Conservation (phyloP, 306 rosid species). For the Vigna mungo region DNA sequence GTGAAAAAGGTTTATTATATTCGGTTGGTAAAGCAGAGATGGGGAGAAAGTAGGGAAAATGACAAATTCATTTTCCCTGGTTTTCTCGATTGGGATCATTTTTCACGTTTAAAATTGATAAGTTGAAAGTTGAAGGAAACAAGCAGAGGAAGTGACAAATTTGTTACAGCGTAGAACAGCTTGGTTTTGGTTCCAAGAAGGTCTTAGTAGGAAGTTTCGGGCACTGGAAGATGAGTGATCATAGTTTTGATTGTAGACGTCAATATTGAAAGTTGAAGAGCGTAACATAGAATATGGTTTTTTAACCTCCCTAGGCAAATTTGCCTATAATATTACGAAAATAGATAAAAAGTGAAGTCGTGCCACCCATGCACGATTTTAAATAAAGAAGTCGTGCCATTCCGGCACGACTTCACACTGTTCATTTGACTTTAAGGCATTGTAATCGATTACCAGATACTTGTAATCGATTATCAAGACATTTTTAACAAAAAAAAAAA, state of each 20-base stretch:
- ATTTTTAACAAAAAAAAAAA: too few relatives aligned
- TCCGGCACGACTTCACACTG: too few relatives aligned
- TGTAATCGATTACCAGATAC: too few relatives aligned
- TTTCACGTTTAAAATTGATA: conserved; percentile 30
- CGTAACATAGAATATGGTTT: not conserved
- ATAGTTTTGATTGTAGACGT: not conserved
- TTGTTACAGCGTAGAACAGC: conserved; percentile 34
- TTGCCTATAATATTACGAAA: too few relatives aligned
- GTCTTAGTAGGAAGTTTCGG: conserved; percentile 26
- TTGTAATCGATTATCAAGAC: too few relatives aligned
- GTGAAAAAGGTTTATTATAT: conserved; percentile 22
- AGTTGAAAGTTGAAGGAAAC: conserved; percentile 28
- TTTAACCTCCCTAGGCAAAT: too few relatives aligned
- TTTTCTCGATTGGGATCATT: not conserved
- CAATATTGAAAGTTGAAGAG: not conserved
- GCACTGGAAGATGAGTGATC: not conserved
- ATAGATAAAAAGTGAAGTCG: too few relatives aligned
- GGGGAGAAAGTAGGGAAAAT: not conserved
- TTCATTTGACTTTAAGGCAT: too few relatives aligned
- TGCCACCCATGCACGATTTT: too few relatives aligned
- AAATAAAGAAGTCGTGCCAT: too few relatives aligned
- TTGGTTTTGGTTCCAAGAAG: conserved; percentile 24
- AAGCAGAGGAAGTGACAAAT: conserved; percentile 13
- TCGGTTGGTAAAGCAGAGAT: conserved; percentile 29
- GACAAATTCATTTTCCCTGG: not conserved